Evolutionary conservation across 208 protist genomes (phyloP).

Genomic region (Chromosphaera perkinsii): DNA sequence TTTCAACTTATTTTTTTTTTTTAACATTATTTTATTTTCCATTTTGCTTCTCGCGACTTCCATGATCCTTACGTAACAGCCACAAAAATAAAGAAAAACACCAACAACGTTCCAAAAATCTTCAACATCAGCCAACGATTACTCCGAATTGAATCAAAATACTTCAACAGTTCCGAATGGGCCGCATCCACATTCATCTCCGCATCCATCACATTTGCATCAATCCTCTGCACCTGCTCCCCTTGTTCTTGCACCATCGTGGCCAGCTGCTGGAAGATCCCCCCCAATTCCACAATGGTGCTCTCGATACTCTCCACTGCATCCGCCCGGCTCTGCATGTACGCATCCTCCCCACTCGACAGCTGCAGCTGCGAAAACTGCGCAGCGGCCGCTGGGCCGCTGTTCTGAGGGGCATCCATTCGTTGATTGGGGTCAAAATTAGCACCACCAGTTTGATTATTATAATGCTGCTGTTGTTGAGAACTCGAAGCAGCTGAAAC

Average conservation of each 20-base stretch:
- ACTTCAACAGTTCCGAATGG: slow-evolving; percentile 78
- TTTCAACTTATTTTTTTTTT: too few relatives aligned
- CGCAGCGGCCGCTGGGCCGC: too few relatives aligned
- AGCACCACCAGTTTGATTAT: too few relatives aligned
- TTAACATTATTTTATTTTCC: too few relatives aligned
- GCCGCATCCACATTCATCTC: slow-evolving; percentile 77
- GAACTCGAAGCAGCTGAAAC: too few relatives aligned
- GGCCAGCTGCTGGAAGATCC: slow-evolving; percentile 81
- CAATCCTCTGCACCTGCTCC: slow-evolving; percentile 58
- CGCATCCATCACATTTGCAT: slow-evolving; percentile 71
- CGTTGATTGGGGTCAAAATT: too few relatives aligned
- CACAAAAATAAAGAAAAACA: slow-evolving; percentile 83
- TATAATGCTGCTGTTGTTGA: too few relatives aligned
- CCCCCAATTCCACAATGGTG: slow-evolving; percentile 69
- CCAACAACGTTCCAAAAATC: slow-evolving; percentile 76
- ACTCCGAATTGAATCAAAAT: slow-evolving; percentile 71
- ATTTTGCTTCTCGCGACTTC: too few relatives aligned
- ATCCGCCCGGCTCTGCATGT: slow-evolving; percentile 51
- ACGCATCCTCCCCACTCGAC: too few relatives aligned
- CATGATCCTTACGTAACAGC: too few relatives aligned
- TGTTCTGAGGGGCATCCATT: too few relatives aligned
- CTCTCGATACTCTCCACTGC: slow-evolving; percentile 73
- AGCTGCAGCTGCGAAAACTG: too few relatives aligned
- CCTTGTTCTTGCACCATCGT: slow-evolving; percentile 75
- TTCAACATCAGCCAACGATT: slow-evolving; percentile 83